A percentile compares a stretch with the other conserved stretches of the same genome.
phyloP scores from a whole-genome alignment of 805 yeast species.

The Ogataea trehalophila region DNA sequence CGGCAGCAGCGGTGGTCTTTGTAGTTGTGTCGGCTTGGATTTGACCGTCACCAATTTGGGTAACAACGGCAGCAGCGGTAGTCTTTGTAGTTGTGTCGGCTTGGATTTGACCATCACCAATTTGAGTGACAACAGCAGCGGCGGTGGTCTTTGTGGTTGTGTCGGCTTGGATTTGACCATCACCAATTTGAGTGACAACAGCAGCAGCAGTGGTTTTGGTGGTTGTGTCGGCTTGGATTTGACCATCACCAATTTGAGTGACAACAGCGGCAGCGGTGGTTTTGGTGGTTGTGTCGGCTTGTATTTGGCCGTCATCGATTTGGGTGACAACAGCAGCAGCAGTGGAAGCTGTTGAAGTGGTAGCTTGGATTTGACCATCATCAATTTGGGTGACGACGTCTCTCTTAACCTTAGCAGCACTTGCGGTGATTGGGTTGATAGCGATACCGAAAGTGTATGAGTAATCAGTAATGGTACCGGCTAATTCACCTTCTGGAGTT shows the following conservation, averaged over 20 bases:
- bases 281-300: slow-evolving; percentile 26
- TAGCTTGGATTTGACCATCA: slow-evolving; percentile 52
- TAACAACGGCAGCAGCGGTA: slow-evolving; percentile 31
- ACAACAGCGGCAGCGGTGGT: slow-evolving; percentile 36
- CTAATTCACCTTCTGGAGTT: slow-evolving; percentile 53
- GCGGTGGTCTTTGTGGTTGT: slow-evolving; percentile 22
- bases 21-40: slow-evolving; percentile 27
- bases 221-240: slow-evolving; percentile 41
- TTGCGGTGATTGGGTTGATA: slow-evolving; percentile 44
- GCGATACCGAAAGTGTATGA: slow-evolving; percentile 65
- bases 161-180: slow-evolving; percentile 57
- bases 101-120: slow-evolving; percentile 24
- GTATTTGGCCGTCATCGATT: slow-evolving; percentile 42
- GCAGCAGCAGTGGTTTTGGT: slow-evolving; percentile 32
- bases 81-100: slow-evolving; percentile 25
- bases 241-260: slow-evolving; percentile 60
- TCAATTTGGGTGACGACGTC: slow-evolving; percentile 43
- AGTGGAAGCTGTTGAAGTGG: slow-evolving; percentile 36
- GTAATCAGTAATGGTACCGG: slow-evolving; percentile 57
- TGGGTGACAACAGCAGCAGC: slow-evolving; percentile 38
- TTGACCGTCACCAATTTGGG: slow-evolving; percentile 25
- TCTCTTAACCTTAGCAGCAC: slow-evolving; percentile 17
- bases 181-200: slow-evolving; percentile 53
- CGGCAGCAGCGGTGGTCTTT: slow-evolving; percentile 21
- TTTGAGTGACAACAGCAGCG: slow-evolving; percentile 31